Base-by-base conservation (phyloP, 2,329 filamentous ascomycete species). In the Leptographium procerum region DNA sequence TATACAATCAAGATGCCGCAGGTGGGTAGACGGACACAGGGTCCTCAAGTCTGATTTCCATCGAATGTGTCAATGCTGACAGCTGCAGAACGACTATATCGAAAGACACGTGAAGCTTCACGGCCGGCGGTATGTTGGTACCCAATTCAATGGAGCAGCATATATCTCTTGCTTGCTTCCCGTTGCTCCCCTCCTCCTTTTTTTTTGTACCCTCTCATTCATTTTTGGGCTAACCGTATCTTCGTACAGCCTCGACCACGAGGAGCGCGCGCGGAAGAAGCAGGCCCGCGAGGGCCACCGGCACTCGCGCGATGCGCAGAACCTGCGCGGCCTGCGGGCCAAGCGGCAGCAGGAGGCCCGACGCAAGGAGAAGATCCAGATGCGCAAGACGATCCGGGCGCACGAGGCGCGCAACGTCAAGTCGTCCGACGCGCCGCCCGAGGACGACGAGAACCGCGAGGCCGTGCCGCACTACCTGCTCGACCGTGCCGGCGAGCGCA, bases 391-490 rank as follows among this genome's bases (percentile, higher is more conserved):
- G 69, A 95, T 99, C 82, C 89, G 88, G 75, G 88, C 89, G 51
- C 89, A 96, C 77, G 94, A 99, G 75, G 89, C 96, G 79, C 86
- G 90, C 75, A 95, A 96, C 70, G 85, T 97, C 78, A 96, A 97
- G 77, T 89, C 88, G 10, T 77, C 82, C 34, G 63, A 64, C 59
- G 85, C 86, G 58, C 61, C 62, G n/a, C 57, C 56, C 14, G 85
- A 88, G 64, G 83, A 87, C 66, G 88, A 94, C 73, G 88, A 91
- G 61, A 85, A 85, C 29, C 84, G 81, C 65, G 89, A 89, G 55
- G 89, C 94, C 59, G 79, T 97, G 66, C 94, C 94, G 56, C 86
- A 90, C 66, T 99, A 97, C 73, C 82, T 99, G 71, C 85, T 99
- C 63, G 94, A 99, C 76, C 84, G 94, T n/a, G 77, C 72, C 56